Base-by-base conservation (phyloP, 805 yeast species). In the Starmerella scarabaei region DNA sequence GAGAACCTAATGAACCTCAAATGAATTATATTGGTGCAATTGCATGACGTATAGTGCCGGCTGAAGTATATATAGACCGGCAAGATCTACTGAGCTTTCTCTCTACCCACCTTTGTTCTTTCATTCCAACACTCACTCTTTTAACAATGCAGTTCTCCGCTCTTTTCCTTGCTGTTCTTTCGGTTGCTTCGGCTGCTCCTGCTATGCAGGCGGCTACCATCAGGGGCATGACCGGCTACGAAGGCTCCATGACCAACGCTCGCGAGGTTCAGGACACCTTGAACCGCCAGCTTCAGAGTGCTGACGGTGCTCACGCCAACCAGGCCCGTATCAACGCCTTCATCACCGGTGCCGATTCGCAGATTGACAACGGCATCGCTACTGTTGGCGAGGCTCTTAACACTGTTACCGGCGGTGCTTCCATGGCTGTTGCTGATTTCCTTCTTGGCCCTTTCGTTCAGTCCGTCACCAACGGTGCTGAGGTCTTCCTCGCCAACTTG, bases 311-410 rank as follows among this genome's bases (percentile, higher is more conserved):
- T 21, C 33, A 30, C 21, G 21, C 43, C 19, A 27, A 30, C 31
- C 27, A 23, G 27, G 43, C 21, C 35, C 47, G 46, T 21, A 21
- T 49, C 15, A 35, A 26, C n/a, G 49, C 51, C 30, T 49, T 19
- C 46, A 48, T 56, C 33, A 53, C 59, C 24, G 60, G 59, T n/a
- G 49, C 57, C 21, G 61, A 56, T 38, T 53, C 56, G 26, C 59
- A 55, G 45, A 53, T 52, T 36, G 59, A 56, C 41, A 54, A 53
- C 38, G 50, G 52, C 33, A 40, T 53, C 24, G 57, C 49, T 7
- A 43, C 49, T 23, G 40, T 41, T 8, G 28, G 42, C 18, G 26
- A 40, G 3, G 47, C 49, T 14, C 45, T 49, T 8, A 45, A 47
- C 5, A 49, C 49, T 21, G 21, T 43, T 30, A 46, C 50, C 21